Conservation (phyloP, 495 filamentous ascomycete genomes). For the Hypoxylon cercidicola region DNA sequence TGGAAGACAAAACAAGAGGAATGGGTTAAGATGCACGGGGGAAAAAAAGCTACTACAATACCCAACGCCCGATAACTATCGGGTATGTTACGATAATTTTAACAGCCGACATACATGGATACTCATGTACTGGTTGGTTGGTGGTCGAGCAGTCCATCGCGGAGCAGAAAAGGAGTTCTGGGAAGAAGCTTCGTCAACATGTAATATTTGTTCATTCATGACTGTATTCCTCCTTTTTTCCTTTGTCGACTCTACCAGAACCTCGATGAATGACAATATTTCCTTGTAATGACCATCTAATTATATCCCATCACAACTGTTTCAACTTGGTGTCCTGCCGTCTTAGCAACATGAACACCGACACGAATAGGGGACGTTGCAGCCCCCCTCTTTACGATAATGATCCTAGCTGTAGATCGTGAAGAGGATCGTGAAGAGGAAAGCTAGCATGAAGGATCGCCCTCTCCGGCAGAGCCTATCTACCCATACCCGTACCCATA, state of each 20-base stretch:
- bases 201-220: slow-evolving; percentile 59
- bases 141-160: slow-evolving; percentile 20
- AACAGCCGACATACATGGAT: slow-evolving; percentile 39
- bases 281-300: slow-evolving; percentile 41
- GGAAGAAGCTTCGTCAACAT: slow-evolving; percentile 57
- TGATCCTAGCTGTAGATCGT: slow-evolving; percentile 31
- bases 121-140: slow-evolving; percentile 26
- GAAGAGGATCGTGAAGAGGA: slow-evolving; percentile 6
- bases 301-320: slow-evolving; percentile 32
- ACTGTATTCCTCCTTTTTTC: slow-evolving; percentile 49
- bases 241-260: slow-evolving; percentile 44
- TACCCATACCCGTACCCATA: slow-evolving; percentile 7
- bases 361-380: neutral
- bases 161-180: slow-evolving; percentile 37
- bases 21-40: neutral
- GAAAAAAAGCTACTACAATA: slow-evolving; percentile 32
- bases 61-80: slow-evolving; percentile 35
- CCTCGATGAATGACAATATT: slow-evolving; percentile 47
- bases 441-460: slow-evolving; percentile 22
- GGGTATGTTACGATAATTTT: slow-evolving; percentile 39
- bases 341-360: neutral
- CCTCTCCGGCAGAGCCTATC: slow-evolving; percentile 5
- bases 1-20: slow-evolving; percentile 7
- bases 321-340: slow-evolving; percentile 7
- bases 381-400: slow-evolving; percentile 10